phyloP scores from a whole-genome alignment of 108 stramenopile species.

The Fragilaria crotonensis region DNA sequence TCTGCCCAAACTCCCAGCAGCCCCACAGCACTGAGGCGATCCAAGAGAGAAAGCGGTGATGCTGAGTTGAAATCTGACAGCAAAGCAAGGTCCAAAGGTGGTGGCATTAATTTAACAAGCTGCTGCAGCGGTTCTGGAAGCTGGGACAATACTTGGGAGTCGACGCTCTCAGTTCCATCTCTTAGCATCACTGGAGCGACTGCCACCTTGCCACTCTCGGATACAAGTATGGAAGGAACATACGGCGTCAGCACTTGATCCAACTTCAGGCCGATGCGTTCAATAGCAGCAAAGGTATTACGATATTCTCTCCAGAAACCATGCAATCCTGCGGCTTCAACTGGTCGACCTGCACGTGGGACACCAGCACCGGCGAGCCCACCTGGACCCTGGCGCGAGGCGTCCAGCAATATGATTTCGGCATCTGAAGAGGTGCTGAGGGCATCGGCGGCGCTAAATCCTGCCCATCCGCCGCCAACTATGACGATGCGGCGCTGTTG shows the following conservation, averaged over 20 bases:
- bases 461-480: slow-evolving; percentile 82
- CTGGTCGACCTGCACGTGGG: slow-evolving; percentile 45
- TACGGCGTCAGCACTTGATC: slow-evolving; percentile 63
- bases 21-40: slow-evolving; percentile 58
- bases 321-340: slow-evolving; percentile 74
- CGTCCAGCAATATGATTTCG: slow-evolving; percentile 60
- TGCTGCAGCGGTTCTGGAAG: neutral
- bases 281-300: slow-evolving; percentile 73
- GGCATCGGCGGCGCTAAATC: slow-evolving; percentile 52
- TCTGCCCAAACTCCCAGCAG: slow-evolving; percentile 66
- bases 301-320: slow-evolving; percentile 83
- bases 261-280: slow-evolving; percentile 48
- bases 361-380: slow-evolving; percentile 67
- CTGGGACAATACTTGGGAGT: neutral
- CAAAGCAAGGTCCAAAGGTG: slow-evolving; percentile 67
- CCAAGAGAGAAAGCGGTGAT: slow-evolving; percentile 25
- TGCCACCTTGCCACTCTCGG: slow-evolving; percentile 63
- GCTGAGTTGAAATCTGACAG: slow-evolving; percentile 48
- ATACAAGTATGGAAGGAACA: slow-evolving; percentile 58
- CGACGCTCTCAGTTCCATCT: no score
- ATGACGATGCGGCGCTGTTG: slow-evolving; percentile 50
- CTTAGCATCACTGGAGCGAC: slow-evolving; percentile 70
- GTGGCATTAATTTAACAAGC: slow-evolving; percentile 51
- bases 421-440: slow-evolving; percentile 6
- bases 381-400: slow-evolving; percentile 51